These are phyloP conservation scores for Litchi chinensis DNA, from an alignment of 345 rosid genomes.

Conservation along the genomic window DNA sequence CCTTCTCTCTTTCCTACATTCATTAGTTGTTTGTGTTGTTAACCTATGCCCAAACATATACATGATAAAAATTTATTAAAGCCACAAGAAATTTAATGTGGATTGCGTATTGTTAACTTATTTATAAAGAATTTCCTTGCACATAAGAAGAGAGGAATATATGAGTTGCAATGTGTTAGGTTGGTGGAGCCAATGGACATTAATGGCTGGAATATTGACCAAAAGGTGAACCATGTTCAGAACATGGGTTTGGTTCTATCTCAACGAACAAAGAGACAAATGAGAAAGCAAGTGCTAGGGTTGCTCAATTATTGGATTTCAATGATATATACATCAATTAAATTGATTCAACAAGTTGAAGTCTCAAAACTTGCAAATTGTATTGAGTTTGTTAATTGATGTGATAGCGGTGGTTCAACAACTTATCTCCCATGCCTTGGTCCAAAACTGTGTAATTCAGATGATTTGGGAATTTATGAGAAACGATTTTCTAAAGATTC, in stretches of 20 bases:
- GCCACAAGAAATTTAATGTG: no score
- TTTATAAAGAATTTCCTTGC: neutral
- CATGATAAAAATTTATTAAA: neutral
- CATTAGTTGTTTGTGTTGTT: no score
- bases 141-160: neutral
- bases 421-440: neutral
- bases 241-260: constrained; percentile 22
- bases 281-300: no score
- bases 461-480: no score
- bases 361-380: neutral
- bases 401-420: constrained; percentile 1
- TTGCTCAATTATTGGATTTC: neutral
- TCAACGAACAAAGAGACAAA: neutral
- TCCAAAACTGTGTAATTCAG: no score
- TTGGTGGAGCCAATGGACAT: neutral
- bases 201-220: neutral
- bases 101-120: no score
- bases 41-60: no score
- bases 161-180: neutral
- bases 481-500: no score
- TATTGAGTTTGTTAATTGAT: neutral
- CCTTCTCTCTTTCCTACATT: no score
- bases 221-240: neutral
- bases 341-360: neutral
- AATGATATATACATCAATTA: no score